These are phyloP conservation scores for Pleurozium schreberi DNA, from an alignment of 225 moss, liverwort and hornwort species.

Conservation along the genomic window DNA sequence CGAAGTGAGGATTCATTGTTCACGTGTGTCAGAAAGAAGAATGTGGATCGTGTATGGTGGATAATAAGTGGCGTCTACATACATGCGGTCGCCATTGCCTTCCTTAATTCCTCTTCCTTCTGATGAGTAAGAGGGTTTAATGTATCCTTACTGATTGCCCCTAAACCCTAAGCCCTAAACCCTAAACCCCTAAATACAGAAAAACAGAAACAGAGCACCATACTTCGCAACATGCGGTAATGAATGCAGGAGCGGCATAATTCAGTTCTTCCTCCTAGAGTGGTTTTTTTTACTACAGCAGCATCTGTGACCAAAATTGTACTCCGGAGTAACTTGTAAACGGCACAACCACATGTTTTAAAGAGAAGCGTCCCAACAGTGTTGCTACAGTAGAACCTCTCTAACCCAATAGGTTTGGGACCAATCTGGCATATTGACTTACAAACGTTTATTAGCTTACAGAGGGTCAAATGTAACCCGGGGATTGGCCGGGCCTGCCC, in stretches of 20 bases:
- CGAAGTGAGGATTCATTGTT: background rate
- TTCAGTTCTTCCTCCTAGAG: too few species aligned
- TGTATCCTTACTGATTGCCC: background rate
- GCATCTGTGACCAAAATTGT: background rate
- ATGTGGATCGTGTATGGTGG: background rate
- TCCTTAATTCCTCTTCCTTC: background rate
- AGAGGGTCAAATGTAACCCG: too few species aligned
- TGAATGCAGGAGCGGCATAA: background rate
- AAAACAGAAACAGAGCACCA: background rate
- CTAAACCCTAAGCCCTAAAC: background rate
- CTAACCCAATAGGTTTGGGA: too few species aligned
- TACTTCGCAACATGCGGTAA: background rate
- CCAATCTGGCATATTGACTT: too few species aligned
- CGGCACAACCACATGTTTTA: background rate
- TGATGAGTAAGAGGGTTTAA: background rate
- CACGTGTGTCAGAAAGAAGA: background rate
- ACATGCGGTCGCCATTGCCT: background rate
- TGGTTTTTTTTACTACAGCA: background rate
- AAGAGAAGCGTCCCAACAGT: background rate
- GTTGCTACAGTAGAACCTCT: too few species aligned
- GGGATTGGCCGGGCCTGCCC: too few species aligned
- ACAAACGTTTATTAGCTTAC: too few species aligned
- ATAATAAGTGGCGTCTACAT: background rate
- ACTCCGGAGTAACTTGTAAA: too few species aligned
- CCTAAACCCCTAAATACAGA: background rate